Conservation (phyloP, 2,329 filamentous ascomycete genomes). For the Trichoderma semiorbis region DNA sequence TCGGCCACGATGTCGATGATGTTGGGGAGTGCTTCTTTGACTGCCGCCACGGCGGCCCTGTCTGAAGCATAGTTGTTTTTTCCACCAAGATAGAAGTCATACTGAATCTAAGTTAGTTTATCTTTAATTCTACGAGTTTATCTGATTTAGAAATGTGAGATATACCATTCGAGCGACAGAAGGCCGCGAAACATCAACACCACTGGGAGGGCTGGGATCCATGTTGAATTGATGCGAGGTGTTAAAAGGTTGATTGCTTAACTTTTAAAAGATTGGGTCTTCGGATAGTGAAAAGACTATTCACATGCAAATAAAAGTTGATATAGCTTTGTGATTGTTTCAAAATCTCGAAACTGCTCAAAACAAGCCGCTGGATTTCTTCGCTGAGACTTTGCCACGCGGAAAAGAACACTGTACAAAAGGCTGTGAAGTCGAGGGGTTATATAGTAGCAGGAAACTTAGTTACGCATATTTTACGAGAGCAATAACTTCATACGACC, state of each 20-base stretch:
- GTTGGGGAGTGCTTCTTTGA: background rate
- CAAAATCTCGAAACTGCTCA: background rate
- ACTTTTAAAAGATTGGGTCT: background rate
- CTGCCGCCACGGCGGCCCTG: background rate
- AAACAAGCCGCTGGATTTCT: background rate
- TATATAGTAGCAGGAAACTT: background rate
- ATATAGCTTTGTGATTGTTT: background rate
- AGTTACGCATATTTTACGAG: background rate
- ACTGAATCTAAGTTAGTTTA: background rate
- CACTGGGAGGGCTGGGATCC: background rate
- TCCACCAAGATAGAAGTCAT: conserved; percentile 2
- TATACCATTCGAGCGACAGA: conserved; percentile 10
- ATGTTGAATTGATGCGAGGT: background rate
- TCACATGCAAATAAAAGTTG: background rate
- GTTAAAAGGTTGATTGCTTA: background rate
- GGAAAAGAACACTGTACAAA: background rate
- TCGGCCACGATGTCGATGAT: background rate
- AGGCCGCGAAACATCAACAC: background rate
- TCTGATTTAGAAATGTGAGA: background rate
- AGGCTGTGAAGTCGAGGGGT: background rate
- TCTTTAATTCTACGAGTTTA: background rate
- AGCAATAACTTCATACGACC: background rate
- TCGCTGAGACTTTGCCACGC: background rate
- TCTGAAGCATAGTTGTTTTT: conserved; percentile 4
- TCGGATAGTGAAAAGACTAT: background rate